These are phyloP conservation scores for Carnegiea gigantea DNA, from an alignment of 179 eudicot species.

Conservation along the genomic window DNA sequence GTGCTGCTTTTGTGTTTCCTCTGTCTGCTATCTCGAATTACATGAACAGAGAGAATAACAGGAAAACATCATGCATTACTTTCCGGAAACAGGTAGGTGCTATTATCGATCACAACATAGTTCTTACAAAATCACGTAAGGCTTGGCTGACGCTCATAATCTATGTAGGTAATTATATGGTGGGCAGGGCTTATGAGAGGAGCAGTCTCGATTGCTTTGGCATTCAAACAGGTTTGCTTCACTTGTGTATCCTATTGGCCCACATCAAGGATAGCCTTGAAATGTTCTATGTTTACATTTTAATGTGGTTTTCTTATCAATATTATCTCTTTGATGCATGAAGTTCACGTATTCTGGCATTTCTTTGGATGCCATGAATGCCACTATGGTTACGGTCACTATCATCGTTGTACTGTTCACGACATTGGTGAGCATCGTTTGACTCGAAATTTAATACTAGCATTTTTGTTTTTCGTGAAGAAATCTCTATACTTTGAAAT, in stretches of 20 bases:
- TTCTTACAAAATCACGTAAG: background rate
- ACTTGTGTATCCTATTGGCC: background rate
- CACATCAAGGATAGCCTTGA: background rate
- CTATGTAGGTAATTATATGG: slow-evolving; percentile 71
- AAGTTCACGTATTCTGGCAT: slow-evolving; percentile 89
- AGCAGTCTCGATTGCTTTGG: slow-evolving; percentile 95
- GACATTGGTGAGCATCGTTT: slow-evolving; percentile 50
- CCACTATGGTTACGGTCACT: slow-evolving; percentile 83
- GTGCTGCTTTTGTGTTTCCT: slow-evolving; percentile 94
- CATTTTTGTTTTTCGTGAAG: no score
- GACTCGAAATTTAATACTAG: background rate
- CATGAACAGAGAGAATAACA: slow-evolving; percentile 47
- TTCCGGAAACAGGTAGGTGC: slow-evolving; percentile 61
- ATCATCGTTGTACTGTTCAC: slow-evolving; percentile 85
- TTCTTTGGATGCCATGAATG: slow-evolving; percentile 61
- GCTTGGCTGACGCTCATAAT: background rate
- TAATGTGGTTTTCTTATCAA: background rate
- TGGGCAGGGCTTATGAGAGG: slow-evolving; percentile 99
- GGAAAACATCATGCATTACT: slow-evolving; percentile 52
- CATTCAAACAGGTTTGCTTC: slow-evolving; percentile 76
- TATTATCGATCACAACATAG: background rate
- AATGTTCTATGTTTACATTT: background rate
- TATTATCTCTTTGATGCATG: slow-evolving; percentile 18
- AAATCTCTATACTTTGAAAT: no score
- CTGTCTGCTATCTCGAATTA: slow-evolving; percentile 73